Evolutionary conservation across 148 eudicot genomes (phyloP).

Genomic region (Amaranthus hypochondriacus): DNA sequence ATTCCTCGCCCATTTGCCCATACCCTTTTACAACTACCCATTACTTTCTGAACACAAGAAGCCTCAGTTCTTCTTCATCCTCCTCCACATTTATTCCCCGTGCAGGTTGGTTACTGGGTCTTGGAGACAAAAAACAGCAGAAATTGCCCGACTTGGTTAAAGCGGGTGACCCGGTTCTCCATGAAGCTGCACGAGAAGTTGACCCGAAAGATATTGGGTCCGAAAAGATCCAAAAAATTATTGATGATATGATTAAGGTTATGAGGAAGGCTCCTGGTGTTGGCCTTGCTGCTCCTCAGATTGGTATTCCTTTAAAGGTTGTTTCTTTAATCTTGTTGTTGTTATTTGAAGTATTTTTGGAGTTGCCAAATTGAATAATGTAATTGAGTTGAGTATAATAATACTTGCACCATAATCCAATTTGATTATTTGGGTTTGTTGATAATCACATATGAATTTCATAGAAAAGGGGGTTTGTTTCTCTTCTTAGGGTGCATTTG

Average conservation of each 20-base stretch:
- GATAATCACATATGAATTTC: not conserved
- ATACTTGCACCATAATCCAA: not conserved
- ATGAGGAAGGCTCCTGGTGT: conserved; percentile 96
- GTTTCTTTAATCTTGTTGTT: not conserved
- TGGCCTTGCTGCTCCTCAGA: conserved; percentile 98
- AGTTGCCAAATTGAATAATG: not conserved
- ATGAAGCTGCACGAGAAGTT: conserved; percentile 73
- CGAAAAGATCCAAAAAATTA: conserved; percentile 63
- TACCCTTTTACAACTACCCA: conserved; percentile 24
- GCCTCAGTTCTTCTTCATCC: conserved; percentile 28
- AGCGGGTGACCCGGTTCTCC: conserved; percentile 99
- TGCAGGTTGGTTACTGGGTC: conserved; percentile 75
- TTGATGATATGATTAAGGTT: conserved; percentile 77
- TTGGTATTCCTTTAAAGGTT: conserved; percentile 89
- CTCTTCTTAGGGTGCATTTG: no score
- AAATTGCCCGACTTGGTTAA: conserved; percentile 59
- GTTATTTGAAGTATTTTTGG: not conserved
- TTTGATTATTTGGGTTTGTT: not conserved
- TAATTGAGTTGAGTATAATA: not conserved
- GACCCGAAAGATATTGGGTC: conserved; percentile 68
- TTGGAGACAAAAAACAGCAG: conserved; percentile 47
- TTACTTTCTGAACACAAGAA: conserved; percentile 19
- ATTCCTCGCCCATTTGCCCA: conserved; percentile 14
- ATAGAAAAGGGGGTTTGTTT: no score
- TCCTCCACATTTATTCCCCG: conserved; percentile 20